Evolutionary conservation across 768 basidiomycete species (phyloP).

Genomic region (Lactifluus piperatus): DNA sequence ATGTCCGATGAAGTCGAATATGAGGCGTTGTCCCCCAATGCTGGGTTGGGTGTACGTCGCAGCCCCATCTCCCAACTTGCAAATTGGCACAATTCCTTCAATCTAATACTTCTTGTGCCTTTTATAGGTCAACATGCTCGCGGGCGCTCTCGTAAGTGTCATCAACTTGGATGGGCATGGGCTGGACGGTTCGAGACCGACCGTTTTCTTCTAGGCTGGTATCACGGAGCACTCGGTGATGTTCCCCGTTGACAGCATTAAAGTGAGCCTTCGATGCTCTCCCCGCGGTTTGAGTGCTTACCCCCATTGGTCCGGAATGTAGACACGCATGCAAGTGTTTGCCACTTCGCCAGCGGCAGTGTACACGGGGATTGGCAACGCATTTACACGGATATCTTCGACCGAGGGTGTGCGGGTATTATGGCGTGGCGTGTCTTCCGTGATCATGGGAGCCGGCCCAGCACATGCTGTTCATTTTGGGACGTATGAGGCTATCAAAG

Average conservation of each 20-base stretch:
- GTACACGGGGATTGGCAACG: constrained; percentile 85
- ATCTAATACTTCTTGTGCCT: constrained; percentile 11
- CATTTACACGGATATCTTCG: constrained; percentile 84
- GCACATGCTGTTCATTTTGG: constrained; percentile 99
- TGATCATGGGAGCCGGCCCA: constrained; percentile 93
- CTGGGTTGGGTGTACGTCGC: constrained; percentile 59
- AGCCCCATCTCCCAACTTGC: background rate
- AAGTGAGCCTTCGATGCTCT: constrained; percentile 43
- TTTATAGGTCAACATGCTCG: constrained; percentile 86
- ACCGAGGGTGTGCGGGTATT: constrained; percentile 87
- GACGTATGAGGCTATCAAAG: constrained; percentile 89
- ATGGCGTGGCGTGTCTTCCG: constrained; percentile 95
- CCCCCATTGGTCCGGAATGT: background rate
- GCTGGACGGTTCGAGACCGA: background rate
- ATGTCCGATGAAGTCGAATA: constrained; percentile 50
- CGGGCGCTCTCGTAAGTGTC: constrained; percentile 81
- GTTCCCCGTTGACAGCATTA: constrained; percentile 98
- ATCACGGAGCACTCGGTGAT: constrained; percentile 99
- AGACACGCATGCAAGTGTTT: constrained; percentile 99
- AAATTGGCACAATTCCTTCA: background rate
- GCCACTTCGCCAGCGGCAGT: constrained; percentile 76
- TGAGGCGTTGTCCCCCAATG: constrained; percentile 64
- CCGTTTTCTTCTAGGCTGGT: constrained; percentile 58
- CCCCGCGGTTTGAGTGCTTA: background rate
- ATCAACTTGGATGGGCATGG: background rate